Percentiles rank a stretch among this genome's conserved stretches.
phyloP scores from a whole-genome alignment of 1,284 basidiomycete genomes.

The Exobasidium rhododendri region DNA sequence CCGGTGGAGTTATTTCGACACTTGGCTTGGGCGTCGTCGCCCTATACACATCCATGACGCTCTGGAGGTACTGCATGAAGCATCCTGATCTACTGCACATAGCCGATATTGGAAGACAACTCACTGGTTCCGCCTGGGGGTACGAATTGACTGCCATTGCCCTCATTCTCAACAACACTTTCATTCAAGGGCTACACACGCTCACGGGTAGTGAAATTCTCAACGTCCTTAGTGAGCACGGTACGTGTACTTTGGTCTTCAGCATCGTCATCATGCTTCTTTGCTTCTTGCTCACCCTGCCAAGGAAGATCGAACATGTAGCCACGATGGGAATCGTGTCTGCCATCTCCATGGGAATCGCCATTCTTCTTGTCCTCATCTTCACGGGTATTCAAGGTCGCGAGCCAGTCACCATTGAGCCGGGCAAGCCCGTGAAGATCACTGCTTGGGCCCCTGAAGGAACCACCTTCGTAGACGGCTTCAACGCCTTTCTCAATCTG shows the following conservation, averaged over 20 bases:
- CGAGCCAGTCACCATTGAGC: slow-evolving; percentile 26
- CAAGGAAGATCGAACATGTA: slow-evolving; percentile 44
- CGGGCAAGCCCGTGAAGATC: slow-evolving; percentile 30
- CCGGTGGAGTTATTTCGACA: slow-evolving; percentile 40
- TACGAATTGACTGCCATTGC: slow-evolving; percentile 57
- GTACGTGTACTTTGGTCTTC: slow-evolving; percentile 63
- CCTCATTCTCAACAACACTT: slow-evolving; percentile 43
- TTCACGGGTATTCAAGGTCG: slow-evolving; percentile 36
- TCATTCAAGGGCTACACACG: slow-evolving; percentile 37
- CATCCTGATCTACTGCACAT: slow-evolving; percentile 63
- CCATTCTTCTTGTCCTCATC: slow-evolving; percentile 39
- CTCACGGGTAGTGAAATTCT: slow-evolving; percentile 56
- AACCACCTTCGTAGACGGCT: slow-evolving; percentile 63
- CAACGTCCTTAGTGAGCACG: slow-evolving; percentile 64
- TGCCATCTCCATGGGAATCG: slow-evolving; percentile 45
- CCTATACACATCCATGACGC: slow-evolving; percentile 40
- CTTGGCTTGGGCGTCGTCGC: slow-evolving; percentile 39
- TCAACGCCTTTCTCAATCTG: slow-evolving; percentile 58
- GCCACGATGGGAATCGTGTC: slow-evolving; percentile 42
- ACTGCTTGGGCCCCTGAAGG: slow-evolving; percentile 48
- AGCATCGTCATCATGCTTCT: slow-evolving; percentile 54
- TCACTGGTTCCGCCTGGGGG: slow-evolving; percentile 60
- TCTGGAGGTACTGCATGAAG: slow-evolving; percentile 61
- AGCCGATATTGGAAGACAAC: slow-evolving; percentile 64
- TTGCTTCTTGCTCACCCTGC: slow-evolving; percentile 38